Evolutionary conservation across 1,139 yeast species (phyloP), one percentile per base, ranked within the genome.

Genomic region (Maudiozyma humilis): DNA sequence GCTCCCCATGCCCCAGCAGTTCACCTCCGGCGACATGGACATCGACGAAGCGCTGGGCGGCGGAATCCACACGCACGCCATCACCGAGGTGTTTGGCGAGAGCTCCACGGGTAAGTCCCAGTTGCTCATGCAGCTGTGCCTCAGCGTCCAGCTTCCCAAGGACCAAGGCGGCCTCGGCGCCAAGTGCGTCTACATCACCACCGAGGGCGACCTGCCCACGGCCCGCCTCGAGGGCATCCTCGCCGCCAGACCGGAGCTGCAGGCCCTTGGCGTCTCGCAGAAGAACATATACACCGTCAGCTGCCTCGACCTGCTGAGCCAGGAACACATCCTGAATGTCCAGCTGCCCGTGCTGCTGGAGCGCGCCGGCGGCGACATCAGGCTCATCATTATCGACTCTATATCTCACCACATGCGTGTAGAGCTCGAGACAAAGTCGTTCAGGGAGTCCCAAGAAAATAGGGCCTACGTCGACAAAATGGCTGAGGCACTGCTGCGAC

Each of bases 61-160:
- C 1, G 96, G 96, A 0, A 70, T 88, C 3, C 77, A 75, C 0
- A 53, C 75, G 0, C 82, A 88, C 2, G 71, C 75, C 36, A 64
- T 89, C 2, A 82, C 93, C 0, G 97, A 89, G 63, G 60, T 89
- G 2, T 80, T 79, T 52, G 97, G 97, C 0, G 84, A 82, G 33
- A 79, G 93, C 47, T 86, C 94, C 0, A 74, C 84, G 2, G 96
- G 95, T 0, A 88, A 88, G 59, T 80, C 95, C 0, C 93, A 87
- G 53, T 64, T 88, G 8, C 63, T 83, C 29, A 71, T 81, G 63
- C 91, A 82, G 51, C 55, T 87, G 40, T 69, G 83, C 1, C 64
- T 77, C 7, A 65, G 78, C 3, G 76, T 80, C 6, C 88, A 82
- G 51, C 51, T 72, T 17, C 72, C 78, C 0, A 46, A 35, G 2